Base-by-base conservation (phyloP, 2,329 filamentous ascomycete genomes). In the Hymenoscyphus fructigenus region DNA sequence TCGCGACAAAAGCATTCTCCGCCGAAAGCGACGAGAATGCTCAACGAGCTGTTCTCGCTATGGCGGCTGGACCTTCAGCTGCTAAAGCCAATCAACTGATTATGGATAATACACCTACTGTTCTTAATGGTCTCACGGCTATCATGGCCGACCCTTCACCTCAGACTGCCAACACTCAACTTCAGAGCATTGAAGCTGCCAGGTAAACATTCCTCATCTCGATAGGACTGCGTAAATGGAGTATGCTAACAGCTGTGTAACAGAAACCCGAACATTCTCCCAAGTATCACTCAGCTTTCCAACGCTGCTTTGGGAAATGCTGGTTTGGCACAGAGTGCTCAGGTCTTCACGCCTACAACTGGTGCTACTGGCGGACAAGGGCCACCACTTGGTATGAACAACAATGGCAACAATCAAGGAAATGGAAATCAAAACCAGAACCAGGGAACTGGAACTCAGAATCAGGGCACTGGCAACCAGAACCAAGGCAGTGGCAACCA, bases 231-330 rank as follows among this genome's bases (percentile, higher is more conserved):
- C 1, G n/a, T 23, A 10, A 12, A 12, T 50, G 4, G 44, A 12
- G 1, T 26, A 50, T 50, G 20, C 44, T 50, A 23, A 50, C 3
- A 26, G 6, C 41, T 44, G 23, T 34, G 20, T 10, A 15, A 53
- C 23, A 72, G 71, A 66, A 73, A 73, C 41, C 67, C 71, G 6
- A 64, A 73, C n/a, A 73, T 73, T 41, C 67, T 73, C 36, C 71
- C 71, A 3, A 70, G 67, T 50, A 73, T 73, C 61, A 73, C 71
- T 1, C 62, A 70, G 50, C 66, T 73, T 15, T 71, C 70, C 4
- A 72, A 73, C 14, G 63, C 68, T 14, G 71, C 71, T 5, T 61
- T 73, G 50, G 55, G 60, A 5, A 68, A 67, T 20, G 38, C 67
- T 28, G 65, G 67, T 2, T 28, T 70, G 14, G 60, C 67, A 32